Evolutionary conservation across 192 early-diverging fungal genomes (phyloP), one percentile per base, ranked within the genome.

Genomic region (Helicostylum pulchrum): DNA sequence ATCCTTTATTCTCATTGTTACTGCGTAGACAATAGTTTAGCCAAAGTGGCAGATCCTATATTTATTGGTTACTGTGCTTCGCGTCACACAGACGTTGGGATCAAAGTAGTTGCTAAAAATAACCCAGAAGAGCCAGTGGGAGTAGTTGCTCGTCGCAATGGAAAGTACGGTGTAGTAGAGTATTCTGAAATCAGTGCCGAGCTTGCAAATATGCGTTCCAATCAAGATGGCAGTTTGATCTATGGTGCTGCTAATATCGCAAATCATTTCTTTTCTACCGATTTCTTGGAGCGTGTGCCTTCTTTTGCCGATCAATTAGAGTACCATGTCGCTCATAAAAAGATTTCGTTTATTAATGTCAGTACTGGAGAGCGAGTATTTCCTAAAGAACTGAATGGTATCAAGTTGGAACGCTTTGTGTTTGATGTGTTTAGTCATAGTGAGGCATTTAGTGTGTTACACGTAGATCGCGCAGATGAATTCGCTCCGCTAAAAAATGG

Each of bases 401-500:
- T 96, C 72, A 97, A 97, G 74, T 79, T 96, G 15, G 95, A 96
- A 79, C 80, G 90, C 53, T 97, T 97, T 74, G 91, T 97, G 36
- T 97, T 97, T 90, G 95, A 97, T 70, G 93, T 96, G 19, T 90
- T 95, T 72, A 87, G 92, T 5, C 85, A 86, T 53, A 79, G 88
- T 52, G 69, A 92, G 47, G 53, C 77, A 52, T 83, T 97, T 77
- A 89, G 92, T 12, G 89, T 94, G 43, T 73, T 97, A 17, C 94
- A 97, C 67, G 86, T 88, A 14, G 84, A 85, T 51, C 88, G 95
- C 23, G 75, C 77, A 8, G 91, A 92, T 54, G 94, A 96, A 80
- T 97, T 97, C 68, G 91, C 90, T 19, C 95, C 94, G 12, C 81
- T 97, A 57, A 97, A 97, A 84, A 97, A 97, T 69, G 91, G 87